Evolutionary conservation across 2,329 filamentous ascomycete genomes (phyloP).

Genomic region (Plectosphaerella sp.): DNA sequence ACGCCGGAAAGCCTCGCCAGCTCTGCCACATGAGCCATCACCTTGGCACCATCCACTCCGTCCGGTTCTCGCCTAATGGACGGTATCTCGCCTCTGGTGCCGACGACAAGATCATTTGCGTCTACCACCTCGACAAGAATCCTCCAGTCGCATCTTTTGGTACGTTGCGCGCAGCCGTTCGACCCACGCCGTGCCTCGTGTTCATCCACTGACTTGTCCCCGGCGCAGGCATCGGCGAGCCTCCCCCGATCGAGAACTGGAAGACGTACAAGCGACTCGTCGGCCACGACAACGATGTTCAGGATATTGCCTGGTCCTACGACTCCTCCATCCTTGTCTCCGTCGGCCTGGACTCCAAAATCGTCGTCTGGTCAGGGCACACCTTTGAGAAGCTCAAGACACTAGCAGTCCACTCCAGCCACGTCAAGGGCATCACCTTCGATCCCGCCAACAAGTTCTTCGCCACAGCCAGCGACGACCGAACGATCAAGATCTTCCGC

Average conservation of each 20-base stretch:
- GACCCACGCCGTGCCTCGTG: neutral
- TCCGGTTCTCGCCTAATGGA: conserved; percentile 92
- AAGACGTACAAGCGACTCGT: conserved; percentile 90
- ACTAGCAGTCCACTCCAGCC: conserved; percentile 86
- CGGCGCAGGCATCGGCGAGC: conserved; percentile 69
- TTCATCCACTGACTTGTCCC: neutral
- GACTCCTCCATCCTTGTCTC: conserved; percentile 95
- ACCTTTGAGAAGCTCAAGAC: conserved; percentile 98
- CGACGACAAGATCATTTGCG: conserved; percentile 98
- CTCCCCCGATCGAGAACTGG: conserved; percentile 95
- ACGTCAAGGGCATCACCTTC: conserved; percentile 98
- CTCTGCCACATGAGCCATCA: conserved; percentile 98
- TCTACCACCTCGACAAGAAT: conserved; percentile 85
- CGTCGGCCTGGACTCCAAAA: conserved; percentile 93
- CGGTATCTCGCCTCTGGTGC: conserved; percentile 95
- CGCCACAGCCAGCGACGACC: conserved; percentile 93
- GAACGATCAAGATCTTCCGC: conserved; percentile 93
- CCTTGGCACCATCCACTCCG: conserved; percentile 93
- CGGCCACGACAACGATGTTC: conserved; percentile 97
- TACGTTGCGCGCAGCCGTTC: conserved; percentile 29
- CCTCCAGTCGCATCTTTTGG: conserved; percentile 79
- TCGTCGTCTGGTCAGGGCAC: conserved; percentile 96
- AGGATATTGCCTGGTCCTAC: conserved; percentile 94
- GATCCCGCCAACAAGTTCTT: conserved; percentile 99
- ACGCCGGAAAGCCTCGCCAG: conserved; percentile 68